Conservation (phyloP, 2,329 filamentous ascomycete genomes). For the Dryadomyces sulphureus region DNA sequence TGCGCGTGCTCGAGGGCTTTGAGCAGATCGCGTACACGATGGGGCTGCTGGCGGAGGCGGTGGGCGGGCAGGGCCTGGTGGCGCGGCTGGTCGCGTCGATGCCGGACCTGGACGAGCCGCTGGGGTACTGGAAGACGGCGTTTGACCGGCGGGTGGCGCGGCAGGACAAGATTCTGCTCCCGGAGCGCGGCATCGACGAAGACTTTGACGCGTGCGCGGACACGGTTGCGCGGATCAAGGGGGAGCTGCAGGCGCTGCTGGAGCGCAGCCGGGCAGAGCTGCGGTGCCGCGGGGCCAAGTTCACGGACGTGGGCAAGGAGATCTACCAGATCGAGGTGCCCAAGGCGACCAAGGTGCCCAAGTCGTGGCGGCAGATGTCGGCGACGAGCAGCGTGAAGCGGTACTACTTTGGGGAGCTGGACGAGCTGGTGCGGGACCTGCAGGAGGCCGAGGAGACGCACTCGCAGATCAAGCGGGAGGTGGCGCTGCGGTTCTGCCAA, state of each 20-base stretch:
- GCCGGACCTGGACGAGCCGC: constrained; percentile 62
- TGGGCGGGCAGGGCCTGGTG: constrained; percentile 68
- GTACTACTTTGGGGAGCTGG: constrained; percentile 81
- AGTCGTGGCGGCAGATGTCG: constrained; percentile 91
- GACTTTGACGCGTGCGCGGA: constrained; percentile 81
- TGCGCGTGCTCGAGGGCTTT: constrained; percentile 86
- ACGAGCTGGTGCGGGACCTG: constrained; percentile 66
- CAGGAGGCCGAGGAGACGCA: constrained; percentile 94
- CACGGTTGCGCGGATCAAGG: constrained; percentile 59
- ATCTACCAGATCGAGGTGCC: constrained; percentile 93
- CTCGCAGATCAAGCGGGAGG: constrained; percentile 77
- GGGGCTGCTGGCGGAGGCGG: constrained; percentile 57
- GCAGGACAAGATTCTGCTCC: constrained; percentile 69
- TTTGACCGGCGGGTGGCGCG: constrained; percentile 74
- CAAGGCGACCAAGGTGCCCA: constrained; percentile 70
- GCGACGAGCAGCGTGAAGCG: constrained; percentile 80
- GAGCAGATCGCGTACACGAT: constrained; percentile 97
- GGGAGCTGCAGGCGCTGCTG: constrained; percentile 56
- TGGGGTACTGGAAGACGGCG: constrained; percentile 79
- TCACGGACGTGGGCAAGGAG: constrained; percentile 83
- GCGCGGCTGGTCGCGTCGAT: constrained; percentile 71
- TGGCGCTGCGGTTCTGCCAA: constrained; percentile 66
- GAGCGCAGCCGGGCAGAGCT: constrained; percentile 58
- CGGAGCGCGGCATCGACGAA: constrained; percentile 73
- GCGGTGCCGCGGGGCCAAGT: constrained; percentile 58